Evolutionary conservation across 2,329 filamentous ascomycete genomes (phyloP), one percentile per base, ranked within the genome.

Genomic region (Fonsecaea pedrosoi): DNA sequence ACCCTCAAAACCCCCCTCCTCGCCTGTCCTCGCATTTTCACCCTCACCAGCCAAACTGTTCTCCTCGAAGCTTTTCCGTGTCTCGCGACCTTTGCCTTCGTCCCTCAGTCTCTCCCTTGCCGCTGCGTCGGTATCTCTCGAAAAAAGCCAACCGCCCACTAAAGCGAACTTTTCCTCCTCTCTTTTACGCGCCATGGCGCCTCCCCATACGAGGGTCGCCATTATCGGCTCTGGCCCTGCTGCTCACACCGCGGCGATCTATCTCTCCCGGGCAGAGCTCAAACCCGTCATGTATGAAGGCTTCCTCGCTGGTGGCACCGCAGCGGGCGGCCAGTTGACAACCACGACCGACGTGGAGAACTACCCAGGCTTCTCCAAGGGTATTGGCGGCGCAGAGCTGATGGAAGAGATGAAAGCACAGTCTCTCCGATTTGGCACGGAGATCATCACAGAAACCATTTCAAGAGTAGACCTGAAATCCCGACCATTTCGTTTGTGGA

Each of bases 321-420:
- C 95, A 6, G 92, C 95, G 54, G 95, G 95, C 73, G 95, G 95
- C 65, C 95, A 99, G 85, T 86, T 99, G 73, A 99, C 96, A 63
- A 99, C 96, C 32, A 99, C 95, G 63, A 98, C 96, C 75, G 96
- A 99, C 73, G 89, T 99, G 67, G 95, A 99, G 85, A 99, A 99
- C 86, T 99, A 90, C 82, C 95, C 95, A 32, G 95, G 95, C 56
- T 99, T 98, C 83, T 91, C 92, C 75, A 87, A 92, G 74, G 91
- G 90, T 70, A 93, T 99, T 78, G 91, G 92, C 81, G 95, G 95
- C 72, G 82, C 86, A 64, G 90, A 92, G 76, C 84, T 99, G 72
- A 99, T 99, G 95, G 94, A 97, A 73, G 87, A 90, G 79, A 98
- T 99, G 94, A 90, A 91, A 80, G 87, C 86, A 69, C 95, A 99